Percentiles rank a stretch among this genome's conserved stretches.
Conservation (phyloP, 345 rosid species). For the Geranium rotundifolium region DNA sequence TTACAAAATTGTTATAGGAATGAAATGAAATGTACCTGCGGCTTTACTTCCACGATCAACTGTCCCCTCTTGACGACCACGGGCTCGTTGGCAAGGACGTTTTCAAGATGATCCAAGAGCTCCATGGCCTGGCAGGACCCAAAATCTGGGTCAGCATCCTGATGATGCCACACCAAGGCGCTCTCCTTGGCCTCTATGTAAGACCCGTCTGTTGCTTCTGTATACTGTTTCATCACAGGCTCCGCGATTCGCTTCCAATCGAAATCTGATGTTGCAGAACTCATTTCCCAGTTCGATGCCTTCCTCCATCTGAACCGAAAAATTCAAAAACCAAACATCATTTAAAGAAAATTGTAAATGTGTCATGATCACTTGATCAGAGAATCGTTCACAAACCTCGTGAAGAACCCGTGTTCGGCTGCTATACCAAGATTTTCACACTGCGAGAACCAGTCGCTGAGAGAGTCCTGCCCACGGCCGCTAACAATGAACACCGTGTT, state of each 20-base stretch:
- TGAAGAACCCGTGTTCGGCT: conserved; percentile 75
- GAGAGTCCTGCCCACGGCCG: conserved; percentile 52
- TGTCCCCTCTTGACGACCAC: conserved; percentile 82
- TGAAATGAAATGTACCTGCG: conserved; percentile 39
- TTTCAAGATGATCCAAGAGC: conserved; percentile 74
- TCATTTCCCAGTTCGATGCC: conserved; percentile 52
- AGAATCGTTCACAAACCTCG: conserved; percentile 27
- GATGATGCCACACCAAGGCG: conserved; percentile 88
- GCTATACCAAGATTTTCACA: conserved; percentile 73
- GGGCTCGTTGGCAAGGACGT: conserved; percentile 73
- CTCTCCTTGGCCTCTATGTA: conserved; percentile 68
- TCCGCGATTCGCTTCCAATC: conserved; percentile 73
- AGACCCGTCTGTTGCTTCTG: conserved; percentile 85
- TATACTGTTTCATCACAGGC: conserved; percentile 72
- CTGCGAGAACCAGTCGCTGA: conserved; percentile 57
- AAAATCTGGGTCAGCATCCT: conserved; percentile 89
- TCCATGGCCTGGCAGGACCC: conserved; percentile 92
- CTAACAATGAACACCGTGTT: conserved; percentile 67
- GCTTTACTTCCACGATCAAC: conserved; percentile 85
- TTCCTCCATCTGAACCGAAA: conserved; percentile 44
- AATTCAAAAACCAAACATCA: background rate
- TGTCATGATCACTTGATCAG: too few relatives aligned
- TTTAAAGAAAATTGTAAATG: conserved; percentile 2
- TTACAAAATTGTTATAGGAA: background rate
- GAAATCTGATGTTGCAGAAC: conserved; percentile 41